These are phyloP conservation scores for Calvatia gigantea DNA, from an alignment of 768 basidiomycete species.

Conservation along the genomic window DNA sequence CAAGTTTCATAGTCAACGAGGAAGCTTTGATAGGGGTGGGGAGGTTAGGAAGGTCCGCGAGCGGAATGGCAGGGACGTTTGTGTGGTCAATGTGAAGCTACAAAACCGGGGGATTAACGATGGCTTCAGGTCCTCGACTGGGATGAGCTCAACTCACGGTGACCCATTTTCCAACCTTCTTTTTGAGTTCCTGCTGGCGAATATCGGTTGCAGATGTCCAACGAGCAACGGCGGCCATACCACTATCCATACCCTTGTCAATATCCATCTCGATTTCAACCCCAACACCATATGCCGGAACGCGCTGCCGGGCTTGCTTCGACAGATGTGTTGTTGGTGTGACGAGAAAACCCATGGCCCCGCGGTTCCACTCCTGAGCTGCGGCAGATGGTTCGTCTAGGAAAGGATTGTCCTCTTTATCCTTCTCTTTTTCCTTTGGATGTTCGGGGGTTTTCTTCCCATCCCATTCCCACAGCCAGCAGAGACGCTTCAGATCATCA, in stretches of 20 bases:
- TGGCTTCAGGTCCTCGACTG: neutral
- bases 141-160: conserved; percentile 45
- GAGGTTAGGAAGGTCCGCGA: conserved; percentile 64
- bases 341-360: conserved; percentile 76
- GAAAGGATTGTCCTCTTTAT: conserved; percentile 73
- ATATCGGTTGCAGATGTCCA: conserved; percentile 74
- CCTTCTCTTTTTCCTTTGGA: conserved; percentile 9
- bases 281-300: conserved; percentile 81
- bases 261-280: conserved; percentile 86
- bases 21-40: conserved; percentile 52
- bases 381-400: conserved; percentile 37
- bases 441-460: conserved; percentile 37
- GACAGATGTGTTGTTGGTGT: conserved; percentile 70
- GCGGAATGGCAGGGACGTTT: conserved; percentile 55
- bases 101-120: neutral
- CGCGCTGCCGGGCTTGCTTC: conserved; percentile 60
- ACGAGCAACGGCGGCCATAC: conserved; percentile 87
- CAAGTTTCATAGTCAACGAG: conserved; percentile 64
- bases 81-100: conserved; percentile 48
- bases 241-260: conserved; percentile 72
- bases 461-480: conserved; percentile 93
- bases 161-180: conserved; percentile 63
- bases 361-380: conserved; percentile 71
- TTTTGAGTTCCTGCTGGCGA: conserved; percentile 53
- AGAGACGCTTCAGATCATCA: conserved; percentile 72